phyloP scores from a whole-genome alignment of 2,329 filamentous ascomycete species.

The Pleomassaria siparia region DNA sequence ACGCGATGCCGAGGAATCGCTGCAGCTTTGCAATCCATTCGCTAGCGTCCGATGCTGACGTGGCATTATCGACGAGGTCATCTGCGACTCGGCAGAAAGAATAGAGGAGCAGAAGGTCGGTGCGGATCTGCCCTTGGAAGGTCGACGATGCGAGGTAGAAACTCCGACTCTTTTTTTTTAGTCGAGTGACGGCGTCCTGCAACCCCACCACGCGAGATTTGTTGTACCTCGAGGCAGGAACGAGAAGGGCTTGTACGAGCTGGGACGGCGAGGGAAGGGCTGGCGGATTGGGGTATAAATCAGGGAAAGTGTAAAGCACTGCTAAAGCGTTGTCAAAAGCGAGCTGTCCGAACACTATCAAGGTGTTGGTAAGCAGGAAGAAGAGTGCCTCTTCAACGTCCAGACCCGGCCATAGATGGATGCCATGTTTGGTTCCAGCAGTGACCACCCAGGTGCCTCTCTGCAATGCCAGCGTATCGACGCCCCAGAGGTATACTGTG shows the following conservation, averaged over 20 bases:
- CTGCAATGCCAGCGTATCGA: constrained; percentile 68
- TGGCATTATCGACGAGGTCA: constrained; percentile 69
- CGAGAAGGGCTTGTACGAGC: constrained; percentile 57
- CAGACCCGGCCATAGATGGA: constrained; percentile 64
- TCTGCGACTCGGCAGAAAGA: constrained; percentile 75
- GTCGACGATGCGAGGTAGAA: constrained; percentile 72
- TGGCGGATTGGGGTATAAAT: constrained; percentile 55
- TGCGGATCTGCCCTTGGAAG: constrained; percentile 67
- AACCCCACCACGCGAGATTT: constrained; percentile 60
- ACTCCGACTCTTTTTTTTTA: constrained; percentile 68
- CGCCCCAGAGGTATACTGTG: constrained; percentile 70
- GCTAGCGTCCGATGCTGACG: constrained; percentile 53
- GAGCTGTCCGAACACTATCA: constrained; percentile 69
- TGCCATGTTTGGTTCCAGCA: constrained; percentile 65
- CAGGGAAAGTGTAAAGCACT: constrained; percentile 64
- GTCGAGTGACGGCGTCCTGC: constrained; percentile 58
- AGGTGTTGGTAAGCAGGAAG: constrained; percentile 68
- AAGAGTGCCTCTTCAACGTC: constrained; percentile 76
- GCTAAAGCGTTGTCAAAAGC: constrained; percentile 71
- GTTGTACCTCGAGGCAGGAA: constrained; percentile 56
- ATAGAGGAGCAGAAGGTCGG: constrained; percentile 70
- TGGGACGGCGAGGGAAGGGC: constrained; percentile 52
- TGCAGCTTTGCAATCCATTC: constrained; percentile 62
- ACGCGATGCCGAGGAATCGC: constrained; percentile 59
- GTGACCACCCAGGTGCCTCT: constrained; percentile 73